Evolutionary conservation across 768 basidiomycete genomes (phyloP).

Genomic region (Agrocybe praecox): DNA sequence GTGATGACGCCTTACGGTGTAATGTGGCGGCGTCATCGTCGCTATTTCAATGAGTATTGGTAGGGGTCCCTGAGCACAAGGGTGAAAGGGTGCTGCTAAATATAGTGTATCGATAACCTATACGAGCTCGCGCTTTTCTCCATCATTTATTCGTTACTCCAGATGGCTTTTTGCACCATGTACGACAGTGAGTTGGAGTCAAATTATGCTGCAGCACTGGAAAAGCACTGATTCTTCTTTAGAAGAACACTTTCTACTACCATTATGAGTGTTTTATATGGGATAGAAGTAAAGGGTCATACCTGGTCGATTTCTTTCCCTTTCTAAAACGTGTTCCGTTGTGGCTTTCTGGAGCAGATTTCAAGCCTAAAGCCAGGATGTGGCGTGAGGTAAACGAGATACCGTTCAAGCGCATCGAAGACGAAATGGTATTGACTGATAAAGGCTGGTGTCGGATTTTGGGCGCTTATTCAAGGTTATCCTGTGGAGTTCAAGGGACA

Average conservation of each 20-base stretch:
- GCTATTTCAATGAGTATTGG: slow-evolving; percentile 52
- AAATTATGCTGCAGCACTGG: neutral
- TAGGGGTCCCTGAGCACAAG: slow-evolving; percentile 40
- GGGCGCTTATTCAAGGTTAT: too few species aligned
- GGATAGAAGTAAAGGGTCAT: slow-evolving; percentile 28
- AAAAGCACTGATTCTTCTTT: slow-evolving; percentile 12
- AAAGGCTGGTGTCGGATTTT: neutral
- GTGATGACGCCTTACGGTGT: slow-evolving; percentile 43
- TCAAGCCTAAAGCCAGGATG: slow-evolving; percentile 25
- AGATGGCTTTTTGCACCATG: slow-evolving; percentile 17
- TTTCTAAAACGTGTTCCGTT: slow-evolving; percentile 34
- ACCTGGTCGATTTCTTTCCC: slow-evolving; percentile 25
- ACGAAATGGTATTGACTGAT: slow-evolving; percentile 14
- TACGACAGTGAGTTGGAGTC: slow-evolving; percentile 16
- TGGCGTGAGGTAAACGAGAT: slow-evolving; percentile 16
- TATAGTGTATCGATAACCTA: slow-evolving; percentile 39
- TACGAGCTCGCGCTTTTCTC: slow-evolving; percentile 47
- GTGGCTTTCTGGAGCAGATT: slow-evolving; percentile 44
- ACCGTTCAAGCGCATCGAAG: slow-evolving; percentile 21
- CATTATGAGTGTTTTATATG: slow-evolving; percentile 37
- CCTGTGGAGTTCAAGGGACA: too few species aligned
- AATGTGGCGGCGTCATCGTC: slow-evolving; percentile 49
- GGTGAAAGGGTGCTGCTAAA: slow-evolving; percentile 50
- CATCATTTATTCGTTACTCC: slow-evolving; percentile 21
- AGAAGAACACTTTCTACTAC: slow-evolving; percentile 46